Evolutionary conservation across 179 eudicot genomes (phyloP), one percentile per base, ranked within the genome.

Genomic region (Spinacia oleracea): DNA sequence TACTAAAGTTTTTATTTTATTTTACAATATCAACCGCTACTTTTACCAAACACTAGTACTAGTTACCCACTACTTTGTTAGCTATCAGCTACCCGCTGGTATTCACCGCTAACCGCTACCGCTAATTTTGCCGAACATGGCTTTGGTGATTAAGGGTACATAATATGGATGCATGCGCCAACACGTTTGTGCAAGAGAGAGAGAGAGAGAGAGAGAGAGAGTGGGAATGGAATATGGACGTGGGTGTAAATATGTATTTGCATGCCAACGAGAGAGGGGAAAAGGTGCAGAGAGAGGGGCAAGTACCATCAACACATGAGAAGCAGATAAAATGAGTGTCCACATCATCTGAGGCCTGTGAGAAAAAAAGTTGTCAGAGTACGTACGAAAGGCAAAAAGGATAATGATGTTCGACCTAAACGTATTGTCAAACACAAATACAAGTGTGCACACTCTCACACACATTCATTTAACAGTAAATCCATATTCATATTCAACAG

Each of bases 241-340:
- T 38, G 40, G 40, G 40, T 38, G 40, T 38, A 6, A 38, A 38
- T 38, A 38, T 38, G 40, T 6, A 3, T 38, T 3, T 0, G 40
- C 40, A 38, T 38, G 40, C 40, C 40, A 3, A 2, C 40, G 6
- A 38, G 40, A 38, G 40, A 38, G 40, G 40, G 40, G 4, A 6
- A 55, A 70, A 63, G 70, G 64, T 11, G 50, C 27, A n/a, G n/a
- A 77, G 55, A 72, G 67, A 56, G 63, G 56, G 29, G 64, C 29
- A 75, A 56, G 45, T 87, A 92, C 97, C 95, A 84, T 92, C 89
- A 50, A 89, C 88, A 77, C 92, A 89, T 74, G 90, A 67, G 85
- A 88, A 92, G 87, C 94, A 92, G 79, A 92, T 92, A 70, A 92
- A 92, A 80, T 92, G 96, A 27, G 90, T 81, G 82, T 92, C 84